phyloP scores from a whole-genome alignment of 441 rosid species.

The Adansonia grandidieri region DNA sequence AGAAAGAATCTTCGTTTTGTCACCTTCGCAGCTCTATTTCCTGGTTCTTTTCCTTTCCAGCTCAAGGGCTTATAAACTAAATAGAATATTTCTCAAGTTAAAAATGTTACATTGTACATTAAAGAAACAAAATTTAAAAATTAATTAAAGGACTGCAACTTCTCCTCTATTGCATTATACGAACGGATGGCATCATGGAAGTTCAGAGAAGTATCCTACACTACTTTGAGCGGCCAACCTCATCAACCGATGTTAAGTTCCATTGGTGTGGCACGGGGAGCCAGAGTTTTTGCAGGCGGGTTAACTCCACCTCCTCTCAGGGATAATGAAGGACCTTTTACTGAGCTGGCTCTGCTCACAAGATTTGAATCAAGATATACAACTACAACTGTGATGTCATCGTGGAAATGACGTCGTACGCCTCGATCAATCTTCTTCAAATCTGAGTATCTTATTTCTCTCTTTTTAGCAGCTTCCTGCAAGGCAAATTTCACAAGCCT shows the following conservation, averaged over 20 bases:
- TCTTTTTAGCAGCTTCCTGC: constrained; percentile 74
- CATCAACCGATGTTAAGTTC: constrained; percentile 38
- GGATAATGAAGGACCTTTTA: constrained; percentile 60
- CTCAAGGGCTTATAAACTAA: constrained; percentile 31
- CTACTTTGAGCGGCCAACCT: constrained; percentile 10
- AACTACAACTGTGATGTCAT: constrained; percentile 74
- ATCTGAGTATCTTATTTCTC: constrained; percentile 86
- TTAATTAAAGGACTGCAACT: constrained; percentile 35
- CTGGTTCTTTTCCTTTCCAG: constrained; percentile 29
- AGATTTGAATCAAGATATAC: constrained; percentile 67
- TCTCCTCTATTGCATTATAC: constrained; percentile 27
- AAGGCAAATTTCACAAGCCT: constrained; percentile 76
- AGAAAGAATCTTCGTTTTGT: constrained; percentile 32
- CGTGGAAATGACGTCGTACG: constrained; percentile 81
- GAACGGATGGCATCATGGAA: constrained; percentile 31
- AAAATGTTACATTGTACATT: constrained; percentile 44
- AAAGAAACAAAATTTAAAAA: constrained; percentile 39
- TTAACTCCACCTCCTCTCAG: constrained; percentile 66
- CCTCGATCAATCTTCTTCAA: constrained; percentile 83
- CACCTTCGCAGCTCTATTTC: constrained; percentile 30
- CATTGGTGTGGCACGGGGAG: constrained; percentile 43
- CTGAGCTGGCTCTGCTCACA: constrained; percentile 66
- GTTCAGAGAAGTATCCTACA: constrained; percentile 26
- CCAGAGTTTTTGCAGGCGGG: constrained; percentile 55
- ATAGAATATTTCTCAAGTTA: constrained; percentile 36